Evolutionary conservation across 495 filamentous ascomycete species (phyloP).

Genomic region (Podospora anserina): DNA sequence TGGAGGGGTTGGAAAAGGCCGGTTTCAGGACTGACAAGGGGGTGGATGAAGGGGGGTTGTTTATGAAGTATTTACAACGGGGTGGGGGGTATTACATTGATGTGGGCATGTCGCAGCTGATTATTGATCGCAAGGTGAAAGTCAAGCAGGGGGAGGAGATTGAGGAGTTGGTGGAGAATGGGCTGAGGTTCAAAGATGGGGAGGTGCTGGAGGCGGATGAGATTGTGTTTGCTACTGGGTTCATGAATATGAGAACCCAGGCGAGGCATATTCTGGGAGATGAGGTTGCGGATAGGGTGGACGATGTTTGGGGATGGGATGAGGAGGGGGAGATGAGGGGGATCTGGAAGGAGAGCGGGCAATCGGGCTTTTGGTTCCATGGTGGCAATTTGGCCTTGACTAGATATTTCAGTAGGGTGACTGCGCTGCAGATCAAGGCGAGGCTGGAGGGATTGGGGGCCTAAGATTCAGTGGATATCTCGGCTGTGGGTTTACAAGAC

Average conservation of each 20-base stretch:
- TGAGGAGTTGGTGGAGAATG: slow-evolving; percentile 54
- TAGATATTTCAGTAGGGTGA: slow-evolving; percentile 65
- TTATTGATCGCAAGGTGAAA: slow-evolving; percentile 72
- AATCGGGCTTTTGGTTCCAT: slow-evolving; percentile 80
- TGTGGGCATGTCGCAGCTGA: slow-evolving; percentile 69
- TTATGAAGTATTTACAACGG: slow-evolving; percentile 71
- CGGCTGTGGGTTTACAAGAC: neutral
- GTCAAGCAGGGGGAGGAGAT: slow-evolving; percentile 71
- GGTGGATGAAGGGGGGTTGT: slow-evolving; percentile 60
- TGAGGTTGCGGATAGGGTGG: slow-evolving; percentile 60
- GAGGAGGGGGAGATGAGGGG: slow-evolving; percentile 69
- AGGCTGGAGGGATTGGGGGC: slow-evolving; percentile 51
- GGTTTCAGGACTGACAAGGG: slow-evolving; percentile 71
- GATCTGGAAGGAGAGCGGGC: slow-evolving; percentile 70
- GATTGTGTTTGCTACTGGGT: slow-evolving; percentile 81
- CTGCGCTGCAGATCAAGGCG: slow-evolving; percentile 77
- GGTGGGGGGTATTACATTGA: slow-evolving; percentile 83
- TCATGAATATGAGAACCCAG: slow-evolving; percentile 70
- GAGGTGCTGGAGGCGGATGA: slow-evolving; percentile 69
- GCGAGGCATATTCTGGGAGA: slow-evolving; percentile 66
- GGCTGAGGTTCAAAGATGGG: slow-evolving; percentile 65
- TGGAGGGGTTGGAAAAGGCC: slow-evolving; percentile 60
- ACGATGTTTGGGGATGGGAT: slow-evolving; percentile 76
- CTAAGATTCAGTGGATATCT: neutral
- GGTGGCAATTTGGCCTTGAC: slow-evolving; percentile 75